Evolutionary conservation across 2,329 filamentous ascomycete genomes (phyloP).

Genomic region (Penicillium sp.): DNA sequence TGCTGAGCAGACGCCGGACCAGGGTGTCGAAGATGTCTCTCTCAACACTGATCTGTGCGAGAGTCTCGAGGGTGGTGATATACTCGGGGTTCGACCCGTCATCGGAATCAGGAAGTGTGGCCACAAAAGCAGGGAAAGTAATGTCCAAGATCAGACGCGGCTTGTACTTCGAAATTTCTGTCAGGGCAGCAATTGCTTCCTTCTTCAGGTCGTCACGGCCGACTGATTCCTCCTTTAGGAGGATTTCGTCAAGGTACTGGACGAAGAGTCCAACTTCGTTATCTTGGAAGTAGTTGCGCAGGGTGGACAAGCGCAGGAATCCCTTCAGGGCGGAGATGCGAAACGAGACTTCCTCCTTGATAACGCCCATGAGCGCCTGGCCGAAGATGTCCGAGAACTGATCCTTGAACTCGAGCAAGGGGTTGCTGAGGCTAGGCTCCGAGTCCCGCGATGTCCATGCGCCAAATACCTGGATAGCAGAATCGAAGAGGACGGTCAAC

Average conservation of each 20-base stretch:
- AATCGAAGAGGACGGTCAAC: conserved; percentile 49
- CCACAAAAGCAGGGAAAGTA: conserved; percentile 58
- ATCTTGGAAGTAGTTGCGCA: conserved; percentile 43
- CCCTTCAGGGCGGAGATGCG: conserved; percentile 42
- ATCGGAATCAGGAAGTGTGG: conserved; percentile 52
- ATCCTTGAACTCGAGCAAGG: conserved; percentile 43
- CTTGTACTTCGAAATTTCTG: conserved; percentile 54
- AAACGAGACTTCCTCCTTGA: conserved; percentile 46
- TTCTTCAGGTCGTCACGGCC: conserved; percentile 51
- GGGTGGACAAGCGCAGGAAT: conserved; percentile 39
- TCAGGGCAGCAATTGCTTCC: conserved; percentile 50
- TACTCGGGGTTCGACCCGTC: conserved; percentile 42
- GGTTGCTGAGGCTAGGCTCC: conserved; percentile 33
- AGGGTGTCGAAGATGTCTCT: conserved; percentile 56
- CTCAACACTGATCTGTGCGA: conserved; percentile 57
- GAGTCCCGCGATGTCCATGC: conserved; percentile 43
- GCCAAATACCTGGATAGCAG: conserved; percentile 51
- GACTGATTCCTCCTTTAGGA: conserved; percentile 51
- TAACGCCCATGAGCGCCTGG: conserved; percentile 45
- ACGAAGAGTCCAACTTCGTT: conserved; percentile 47
- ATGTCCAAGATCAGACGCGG: conserved; percentile 55
- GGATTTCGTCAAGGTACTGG: conserved; percentile 52
- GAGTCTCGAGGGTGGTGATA: conserved; percentile 51
- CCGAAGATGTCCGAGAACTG: conserved; percentile 49
- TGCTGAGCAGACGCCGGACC: conserved; percentile 55